Evolutionary conservation across 192 early-diverging fungal species (phyloP).

Genomic region (Rhizophagus clarus): DNA sequence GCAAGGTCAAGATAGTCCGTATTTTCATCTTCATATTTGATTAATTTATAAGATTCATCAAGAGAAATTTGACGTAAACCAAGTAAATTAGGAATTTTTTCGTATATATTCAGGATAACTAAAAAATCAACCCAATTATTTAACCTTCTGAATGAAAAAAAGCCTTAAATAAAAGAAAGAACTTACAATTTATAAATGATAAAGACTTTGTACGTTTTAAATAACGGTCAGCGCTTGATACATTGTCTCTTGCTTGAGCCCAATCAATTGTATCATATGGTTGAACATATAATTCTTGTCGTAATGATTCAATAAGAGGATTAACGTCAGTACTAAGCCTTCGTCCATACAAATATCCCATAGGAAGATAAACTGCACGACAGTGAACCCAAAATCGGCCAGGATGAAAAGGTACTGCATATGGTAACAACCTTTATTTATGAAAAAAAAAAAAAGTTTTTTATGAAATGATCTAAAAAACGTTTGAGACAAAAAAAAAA

Average conservation of each 20-base stretch:
- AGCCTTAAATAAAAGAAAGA: constrained; percentile 23
- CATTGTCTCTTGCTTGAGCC: constrained; percentile 78
- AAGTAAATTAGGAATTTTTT: constrained; percentile 64
- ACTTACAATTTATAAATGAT: constrained; percentile 70
- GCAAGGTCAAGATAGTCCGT: constrained; percentile 88
- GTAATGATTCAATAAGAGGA: constrained; percentile 73
- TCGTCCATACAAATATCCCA: constrained; percentile 89
- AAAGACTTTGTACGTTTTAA: constrained; percentile 80
- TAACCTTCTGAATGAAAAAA: not conserved
- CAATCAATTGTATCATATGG: constrained; percentile 88
- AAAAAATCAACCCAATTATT: not conserved
- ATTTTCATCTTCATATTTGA: constrained; percentile 88
- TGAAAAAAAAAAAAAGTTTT: not conserved
- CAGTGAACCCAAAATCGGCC: constrained; percentile 95
- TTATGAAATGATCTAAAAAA: not conserved
- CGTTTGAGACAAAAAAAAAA: not conserved
- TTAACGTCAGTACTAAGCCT: constrained; percentile 61
- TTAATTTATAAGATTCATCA: constrained; percentile 75
- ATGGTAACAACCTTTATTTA: constrained; percentile 69
- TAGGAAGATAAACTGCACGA: constrained; percentile 91
- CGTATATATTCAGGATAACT: constrained; percentile 67
- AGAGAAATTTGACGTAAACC: constrained; percentile 68
- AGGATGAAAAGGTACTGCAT: constrained; percentile 80
- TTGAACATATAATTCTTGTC: constrained; percentile 87
- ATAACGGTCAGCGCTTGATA: constrained; percentile 80